phyloP scores from a whole-genome alignment of 306 rosid genomes.

The Geum urbanum region DNA sequence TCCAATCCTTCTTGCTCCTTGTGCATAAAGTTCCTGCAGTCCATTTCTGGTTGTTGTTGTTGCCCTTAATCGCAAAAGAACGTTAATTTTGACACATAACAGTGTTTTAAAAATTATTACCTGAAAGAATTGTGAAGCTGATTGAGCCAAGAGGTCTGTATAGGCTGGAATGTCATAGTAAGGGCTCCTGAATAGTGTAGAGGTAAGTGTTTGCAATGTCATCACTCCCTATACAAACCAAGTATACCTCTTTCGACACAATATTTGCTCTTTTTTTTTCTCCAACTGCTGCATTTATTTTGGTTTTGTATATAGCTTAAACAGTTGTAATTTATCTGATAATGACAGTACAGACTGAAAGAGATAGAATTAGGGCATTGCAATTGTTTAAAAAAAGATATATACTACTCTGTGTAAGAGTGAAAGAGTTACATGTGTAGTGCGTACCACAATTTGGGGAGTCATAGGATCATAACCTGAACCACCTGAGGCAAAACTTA shows the following conservation, averaged over 20 bases:
- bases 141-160: slow-evolving; percentile 48
- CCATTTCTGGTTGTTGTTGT: too few relatives aligned
- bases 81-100: too few relatives aligned
- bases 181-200: slow-evolving; percentile 33
- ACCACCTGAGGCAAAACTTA: slow-evolving; percentile 74
- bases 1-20: slow-evolving; percentile 69
- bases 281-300: slow-evolving; percentile 41
- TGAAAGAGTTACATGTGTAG: slow-evolving; percentile 5
- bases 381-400: neutral
- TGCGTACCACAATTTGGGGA: slow-evolving; percentile 44
- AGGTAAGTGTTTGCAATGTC: slow-evolving; percentile 62
- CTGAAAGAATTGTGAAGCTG: slow-evolving; percentile 48
- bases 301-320: slow-evolving; percentile 47
- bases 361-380: neutral
- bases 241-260: slow-evolving; percentile 48
- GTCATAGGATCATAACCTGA: slow-evolving; percentile 79
- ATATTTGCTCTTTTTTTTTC: slow-evolving; percentile 28
- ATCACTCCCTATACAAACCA: slow-evolving; percentile 49
- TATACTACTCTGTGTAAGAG: neutral
- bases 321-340: slow-evolving; percentile 44
- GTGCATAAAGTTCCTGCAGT: slow-evolving; percentile 48
- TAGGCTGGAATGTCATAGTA: slow-evolving; percentile 46
- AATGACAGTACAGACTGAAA: slow-evolving; percentile 49
- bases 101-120: slow-evolving; percentile 16
- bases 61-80: too few relatives aligned